Percentiles rank a stretch among this genome's conserved stretches.
Conservation (phyloP, 129 eudicot genomes). For the Tanacetum coccineum region DNA sequence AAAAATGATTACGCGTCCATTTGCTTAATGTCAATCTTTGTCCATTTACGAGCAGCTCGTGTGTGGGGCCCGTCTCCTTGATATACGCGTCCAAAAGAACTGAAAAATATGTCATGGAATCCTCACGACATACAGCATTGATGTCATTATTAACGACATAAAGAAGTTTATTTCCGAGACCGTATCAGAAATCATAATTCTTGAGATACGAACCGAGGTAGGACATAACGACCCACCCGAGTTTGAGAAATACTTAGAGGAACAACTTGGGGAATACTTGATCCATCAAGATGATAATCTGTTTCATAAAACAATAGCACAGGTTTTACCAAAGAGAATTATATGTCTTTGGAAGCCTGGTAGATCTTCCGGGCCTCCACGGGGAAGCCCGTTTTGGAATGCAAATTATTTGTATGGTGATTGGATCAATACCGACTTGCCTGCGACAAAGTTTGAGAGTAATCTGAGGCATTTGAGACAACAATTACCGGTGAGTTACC, state of each 20-base stretch:
- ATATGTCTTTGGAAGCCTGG: slow-evolving; percentile 93
- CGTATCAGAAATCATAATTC: slow-evolving; percentile 61
- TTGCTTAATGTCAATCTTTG: slow-evolving; percentile 78
- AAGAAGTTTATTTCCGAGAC: slow-evolving; percentile 71
- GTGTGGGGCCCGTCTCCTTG: slow-evolving; percentile 62
- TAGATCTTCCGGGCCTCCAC: too few relatives aligned
- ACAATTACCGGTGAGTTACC: slow-evolving; percentile 39
- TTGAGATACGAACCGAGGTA: slow-evolving; percentile 78
- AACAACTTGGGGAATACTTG: slow-evolving; percentile 61
- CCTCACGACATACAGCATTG: slow-evolving; percentile 50
- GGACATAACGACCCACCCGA: slow-evolving; percentile 85
- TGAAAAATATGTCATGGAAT: slow-evolving; percentile 87
- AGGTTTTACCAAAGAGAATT: slow-evolving; percentile 60
- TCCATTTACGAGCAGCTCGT: slow-evolving; percentile 71
- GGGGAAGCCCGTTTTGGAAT: slow-evolving; percentile 55
- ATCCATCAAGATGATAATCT: slow-evolving; percentile 69
- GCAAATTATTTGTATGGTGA: slow-evolving; percentile 66
- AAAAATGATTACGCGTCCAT: slow-evolving; percentile 61
- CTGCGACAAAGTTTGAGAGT: slow-evolving; percentile 75
- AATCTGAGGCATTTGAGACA: slow-evolving; percentile 63
- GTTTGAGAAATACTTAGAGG: slow-evolving; percentile 66
- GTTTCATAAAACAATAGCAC: slow-evolving; percentile 56
- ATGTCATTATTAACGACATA: slow-evolving; percentile 61
- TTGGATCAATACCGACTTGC: slow-evolving; percentile 82
- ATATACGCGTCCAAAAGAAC: slow-evolving; percentile 65